Conservation (phyloP, 176 grass and related monocot genomes). For the Themeda triandra region DNA sequence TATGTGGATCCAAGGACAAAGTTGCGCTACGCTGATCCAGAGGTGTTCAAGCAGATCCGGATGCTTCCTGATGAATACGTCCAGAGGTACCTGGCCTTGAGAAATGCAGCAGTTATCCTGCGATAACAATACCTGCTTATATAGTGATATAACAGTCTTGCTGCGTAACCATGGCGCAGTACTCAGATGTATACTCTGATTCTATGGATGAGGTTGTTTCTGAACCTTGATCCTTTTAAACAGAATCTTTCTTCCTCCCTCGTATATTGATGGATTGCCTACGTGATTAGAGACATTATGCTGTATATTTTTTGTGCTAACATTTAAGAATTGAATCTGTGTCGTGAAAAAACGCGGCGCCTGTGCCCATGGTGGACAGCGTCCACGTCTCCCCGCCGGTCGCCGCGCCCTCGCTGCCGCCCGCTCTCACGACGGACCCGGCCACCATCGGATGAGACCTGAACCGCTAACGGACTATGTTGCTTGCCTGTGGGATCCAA, state of each 20-base stretch:
- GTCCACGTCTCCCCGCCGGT: too few species aligned
- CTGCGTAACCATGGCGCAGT: background rate
- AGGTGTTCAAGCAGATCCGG: conserved; percentile 85
- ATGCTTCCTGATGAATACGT: conserved; percentile 75
- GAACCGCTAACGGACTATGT: too few species aligned
- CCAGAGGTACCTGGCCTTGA: conserved; percentile 69
- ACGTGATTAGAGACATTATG: background rate
- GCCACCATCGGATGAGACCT: too few species aligned
- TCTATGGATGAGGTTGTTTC: background rate
- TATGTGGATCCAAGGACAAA: conserved; percentile 94
- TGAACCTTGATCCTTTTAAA: background rate
- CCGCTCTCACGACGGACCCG: too few species aligned
- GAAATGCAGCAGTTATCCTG: conserved; percentile 72
- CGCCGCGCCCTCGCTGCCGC: too few species aligned
- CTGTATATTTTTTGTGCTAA: background rate
- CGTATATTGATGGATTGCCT: background rate
- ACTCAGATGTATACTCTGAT: background rate
- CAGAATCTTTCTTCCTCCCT: background rate
- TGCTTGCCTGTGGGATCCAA: too few species aligned
- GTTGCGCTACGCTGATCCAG: conserved; percentile 64
- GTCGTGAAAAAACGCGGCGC: too few species aligned
- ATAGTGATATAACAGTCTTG: too few species aligned
- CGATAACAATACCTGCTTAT: conserved; percentile 29
- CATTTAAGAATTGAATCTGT: background rate
- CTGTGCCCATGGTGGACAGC: too few species aligned